phyloP scores from a whole-genome alignment of 2,329 filamentous ascomycete genomes.

The Emmonsia crescens region DNA sequence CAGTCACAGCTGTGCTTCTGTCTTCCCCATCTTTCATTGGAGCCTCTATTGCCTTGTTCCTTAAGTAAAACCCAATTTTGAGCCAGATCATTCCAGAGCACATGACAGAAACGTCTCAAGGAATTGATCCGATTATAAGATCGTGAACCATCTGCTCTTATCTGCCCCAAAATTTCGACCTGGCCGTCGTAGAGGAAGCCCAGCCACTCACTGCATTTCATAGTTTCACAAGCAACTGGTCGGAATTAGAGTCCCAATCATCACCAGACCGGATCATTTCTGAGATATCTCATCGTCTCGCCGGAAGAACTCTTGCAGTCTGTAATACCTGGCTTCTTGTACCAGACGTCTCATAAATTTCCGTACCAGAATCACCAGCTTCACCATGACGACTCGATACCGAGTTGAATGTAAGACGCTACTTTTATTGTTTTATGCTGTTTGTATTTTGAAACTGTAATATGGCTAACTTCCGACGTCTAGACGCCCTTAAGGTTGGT shows the following conservation, averaged over 20 bases:
- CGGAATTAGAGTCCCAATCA: background rate
- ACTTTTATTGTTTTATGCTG: constrained; percentile 10
- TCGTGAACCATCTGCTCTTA: background rate
- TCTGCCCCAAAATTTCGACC: background rate
- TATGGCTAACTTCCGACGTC: constrained; percentile 1
- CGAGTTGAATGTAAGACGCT: constrained; percentile 56
- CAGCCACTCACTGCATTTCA: background rate
- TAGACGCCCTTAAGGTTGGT: constrained; percentile 53
- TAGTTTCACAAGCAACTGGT: background rate
- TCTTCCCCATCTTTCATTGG: background rate
- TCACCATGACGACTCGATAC: constrained; percentile 37
- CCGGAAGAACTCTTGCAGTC: too few relatives aligned
- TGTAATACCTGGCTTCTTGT: background rate
- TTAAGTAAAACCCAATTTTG: background rate
- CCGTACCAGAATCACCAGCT: too few relatives aligned
- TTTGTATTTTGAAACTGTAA: background rate
- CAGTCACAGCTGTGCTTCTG: background rate
- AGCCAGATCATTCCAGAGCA: background rate
- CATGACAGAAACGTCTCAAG: too few relatives aligned
- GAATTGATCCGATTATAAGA: background rate
- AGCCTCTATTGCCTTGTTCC: background rate
- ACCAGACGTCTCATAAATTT: background rate
- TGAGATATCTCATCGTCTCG: background rate
- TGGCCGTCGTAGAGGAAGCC: background rate
- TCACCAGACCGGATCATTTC: background rate